Base-by-base conservation (phyloP, 2,329 filamentous ascomycete species). In the Calycina herbarum region DNA sequence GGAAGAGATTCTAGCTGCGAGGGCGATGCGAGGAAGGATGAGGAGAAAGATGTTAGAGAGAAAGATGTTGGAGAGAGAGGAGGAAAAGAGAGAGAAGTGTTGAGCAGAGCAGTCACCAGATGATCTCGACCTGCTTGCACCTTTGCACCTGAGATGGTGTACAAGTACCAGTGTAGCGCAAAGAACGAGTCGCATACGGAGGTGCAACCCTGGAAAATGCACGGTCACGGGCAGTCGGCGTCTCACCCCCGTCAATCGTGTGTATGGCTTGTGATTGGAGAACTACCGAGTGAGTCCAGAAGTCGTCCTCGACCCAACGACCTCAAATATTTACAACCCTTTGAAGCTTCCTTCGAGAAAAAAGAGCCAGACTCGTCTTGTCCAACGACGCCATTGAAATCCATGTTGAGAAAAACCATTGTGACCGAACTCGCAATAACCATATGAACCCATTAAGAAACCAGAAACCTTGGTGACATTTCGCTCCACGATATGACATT, bases 271-370 rank as follows among this genome's bases (percentile, higher is more conserved):
- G 45, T 24, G 45, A 51, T 51, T 51, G 45, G 45, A 27, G 45
- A 13, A 51, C 45, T 51, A 24, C 45, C 45, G 45, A 51, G 45
- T 51, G n/a, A 24, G 20, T 24, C 10, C 45, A 24, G 45, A 51
- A 51, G 45, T 24, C 45, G 45, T 11, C n/a, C 7, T 24, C 45
- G 45, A 20, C n/a, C 42, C 20, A 51, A 51, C 45, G 45, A 51
- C 45, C 45, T 51, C 45, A 27, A 51, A 51, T 51, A 51, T 51
- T 51, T 27, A 51, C 45, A 51, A 51, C n/a, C 20, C 35, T 13
- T 45, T 45, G 42, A 45, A 45, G 42, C 42, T 45, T 27, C 45
- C 45, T 24, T 24, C 24, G 8, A 11, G n/a, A 24, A 51, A 51
- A 11, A 24, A 51, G 8, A 51, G 45, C 45, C 45, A 51, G 45